Evolutionary conservation across 2,329 filamentous ascomycete species (phyloP), one percentile per base, ranked within the genome.

Genomic region (Nannizziopsis barbatae): DNA sequence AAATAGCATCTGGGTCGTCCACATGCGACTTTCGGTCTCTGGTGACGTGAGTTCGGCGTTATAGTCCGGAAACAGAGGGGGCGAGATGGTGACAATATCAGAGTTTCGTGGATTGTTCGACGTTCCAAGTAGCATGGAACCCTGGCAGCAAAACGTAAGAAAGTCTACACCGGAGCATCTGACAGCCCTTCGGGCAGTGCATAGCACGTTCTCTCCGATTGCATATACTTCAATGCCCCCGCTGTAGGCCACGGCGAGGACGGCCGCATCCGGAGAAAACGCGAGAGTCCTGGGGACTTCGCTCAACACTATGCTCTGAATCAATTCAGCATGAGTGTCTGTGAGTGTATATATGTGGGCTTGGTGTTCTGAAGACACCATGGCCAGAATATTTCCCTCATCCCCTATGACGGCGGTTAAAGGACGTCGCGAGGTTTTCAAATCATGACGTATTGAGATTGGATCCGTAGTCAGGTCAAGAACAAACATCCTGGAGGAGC

Each of bases 181-280:
- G 50, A 90, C 84, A 9, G 84, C 78, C 56, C 86, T 75, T 57
- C 83, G 75, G 56, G 88, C 83, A 0, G 78, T 84, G 10, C 76
- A 65, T 22, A 82, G 59, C 20, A 78, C 79, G 46, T 73, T 76
- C 2, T 81, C 72, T 42, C 77, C 78, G 35, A 94, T 70, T 4
- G 86, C 84, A 22, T 85, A 81, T 0, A 95, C 84, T 63, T 95
- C 88, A 53, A 95, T 89, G n/a, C 85, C 86, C 48, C 85, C 84
- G 59, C 87, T 81, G 64, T 89, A 93, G 6, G 87, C 87, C 12
- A 86, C 83, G 18, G 88, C 88, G 40, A 95, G 68, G 11, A 95
- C 84, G 38, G 82, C 80, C 18, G 86, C 86, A 54, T 83, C 85
- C 1, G 87, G 86, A 0, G 87, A 90, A 27, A 95, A 69, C 12